phyloP scores from a whole-genome alignment of 2,329 filamentous ascomycete genomes.

The Cladosporium cucumerinum region DNA sequence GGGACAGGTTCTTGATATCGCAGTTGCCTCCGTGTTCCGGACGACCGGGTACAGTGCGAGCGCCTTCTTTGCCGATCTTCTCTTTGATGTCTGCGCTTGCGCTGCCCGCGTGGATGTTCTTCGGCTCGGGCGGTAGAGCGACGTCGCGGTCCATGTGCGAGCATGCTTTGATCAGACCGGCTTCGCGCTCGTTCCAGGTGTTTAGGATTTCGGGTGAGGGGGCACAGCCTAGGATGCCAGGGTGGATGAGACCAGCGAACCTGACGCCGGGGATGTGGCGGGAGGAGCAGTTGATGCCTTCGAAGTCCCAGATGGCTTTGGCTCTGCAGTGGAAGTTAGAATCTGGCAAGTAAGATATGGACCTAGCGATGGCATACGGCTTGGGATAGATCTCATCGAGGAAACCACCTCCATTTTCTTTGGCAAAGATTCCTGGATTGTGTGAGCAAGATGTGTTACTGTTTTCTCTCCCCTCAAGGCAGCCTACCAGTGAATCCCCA shows the following conservation, averaged over 20 bases:
- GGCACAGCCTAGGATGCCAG: conserved; percentile 85
- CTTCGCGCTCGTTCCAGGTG: conserved; percentile 81
- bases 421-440: conserved; percentile 58
- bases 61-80: conserved; percentile 70
- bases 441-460: background rate
- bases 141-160: conserved; percentile 67
- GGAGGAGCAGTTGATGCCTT: conserved; percentile 76
- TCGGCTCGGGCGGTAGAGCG: conserved; percentile 69
- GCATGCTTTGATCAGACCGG: conserved; percentile 67
- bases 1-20: conserved; percentile 81
- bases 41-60: conserved; percentile 76
- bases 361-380: conserved; percentile 58
- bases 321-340: conserved; percentile 47
- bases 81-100: conserved; percentile 56
- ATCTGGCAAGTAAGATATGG: background rate
- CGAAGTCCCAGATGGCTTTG: conserved; percentile 74
- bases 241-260: conserved; percentile 83
- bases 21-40: conserved; percentile 89
- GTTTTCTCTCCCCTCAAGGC: background rate
- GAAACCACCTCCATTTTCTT: conserved; percentile 81
- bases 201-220: conserved; percentile 73
- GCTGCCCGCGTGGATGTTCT: conserved; percentile 69
- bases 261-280: conserved; percentile 84
- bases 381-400: conserved; percentile 83
- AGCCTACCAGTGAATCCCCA: conserved; percentile 78